Percentiles rank a stretch among this genome's conserved stretches.
phyloP scores from a whole-genome alignment of 148 eudicot species.

The Cornus controversa region DNA sequence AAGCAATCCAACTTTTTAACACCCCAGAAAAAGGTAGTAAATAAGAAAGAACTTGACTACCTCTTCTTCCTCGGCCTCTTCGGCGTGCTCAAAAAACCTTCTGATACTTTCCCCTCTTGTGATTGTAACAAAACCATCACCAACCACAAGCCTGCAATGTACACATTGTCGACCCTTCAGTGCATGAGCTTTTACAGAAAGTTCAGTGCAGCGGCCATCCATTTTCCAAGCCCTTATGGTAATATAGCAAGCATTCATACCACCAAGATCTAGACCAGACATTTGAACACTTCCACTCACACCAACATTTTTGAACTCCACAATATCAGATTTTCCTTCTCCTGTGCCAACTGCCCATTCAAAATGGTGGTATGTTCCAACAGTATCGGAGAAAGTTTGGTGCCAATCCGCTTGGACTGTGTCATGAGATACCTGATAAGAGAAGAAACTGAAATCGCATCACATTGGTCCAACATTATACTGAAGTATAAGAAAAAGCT shows the following conservation, averaged over 20 bases:
- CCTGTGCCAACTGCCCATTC: slow-evolving; percentile 98
- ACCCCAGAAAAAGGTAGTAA: neutral
- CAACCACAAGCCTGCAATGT: slow-evolving; percentile 90
- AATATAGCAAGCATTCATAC: slow-evolving; percentile 77
- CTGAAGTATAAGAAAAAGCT: neutral
- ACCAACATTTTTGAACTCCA: slow-evolving; percentile 94
- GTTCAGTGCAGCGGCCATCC: slow-evolving; percentile 74
- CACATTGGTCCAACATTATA: neutral
- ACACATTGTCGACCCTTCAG: slow-evolving; percentile 88
- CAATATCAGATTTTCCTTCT: slow-evolving; percentile 91
- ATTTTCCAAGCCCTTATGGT: slow-evolving; percentile 87
- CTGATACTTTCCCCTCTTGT: slow-evolving; percentile 77
- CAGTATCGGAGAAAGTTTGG: slow-evolving; percentile 70
- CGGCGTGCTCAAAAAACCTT: slow-evolving; percentile 97
- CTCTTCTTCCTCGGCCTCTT: slow-evolving; percentile 99
- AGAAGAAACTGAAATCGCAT: slow-evolving; percentile 4
- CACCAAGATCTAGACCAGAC: slow-evolving; percentile 78
- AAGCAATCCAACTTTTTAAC: neutral
- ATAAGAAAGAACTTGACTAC: slow-evolving; percentile 34
- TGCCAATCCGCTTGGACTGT: slow-evolving; percentile 91
- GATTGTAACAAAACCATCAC: slow-evolving; percentile 89
- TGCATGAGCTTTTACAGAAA: slow-evolving; percentile 93
- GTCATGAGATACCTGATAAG: slow-evolving; percentile 71
- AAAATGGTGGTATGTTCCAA: slow-evolving; percentile 80
- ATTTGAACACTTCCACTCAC: slow-evolving; percentile 71